Percentiles rank a stretch among this genome's conserved stretches.
phyloP scores from a whole-genome alignment of 129 eudicot genomes.

The Glebionis coronaria region DNA sequence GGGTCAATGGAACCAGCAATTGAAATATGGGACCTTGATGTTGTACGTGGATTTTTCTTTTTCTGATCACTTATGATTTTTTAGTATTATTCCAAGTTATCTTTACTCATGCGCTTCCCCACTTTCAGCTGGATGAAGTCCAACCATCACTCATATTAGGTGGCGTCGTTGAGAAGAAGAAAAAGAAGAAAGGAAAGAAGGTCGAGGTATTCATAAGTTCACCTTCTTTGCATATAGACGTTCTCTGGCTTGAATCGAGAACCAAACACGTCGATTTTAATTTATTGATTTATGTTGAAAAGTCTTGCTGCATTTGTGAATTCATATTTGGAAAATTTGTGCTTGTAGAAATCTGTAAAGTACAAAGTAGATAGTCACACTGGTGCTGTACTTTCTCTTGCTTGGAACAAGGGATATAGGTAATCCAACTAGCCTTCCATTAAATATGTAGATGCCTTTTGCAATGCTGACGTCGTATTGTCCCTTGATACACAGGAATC shows the following conservation, averaged over 20 bases:
- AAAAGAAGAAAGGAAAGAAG: constrained; percentile 60
- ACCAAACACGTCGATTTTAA: too few relatives aligned
- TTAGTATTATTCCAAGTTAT: background rate
- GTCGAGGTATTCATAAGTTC: constrained; percentile 22
- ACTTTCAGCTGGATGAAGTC: constrained; percentile 70
- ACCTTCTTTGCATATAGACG: background rate
- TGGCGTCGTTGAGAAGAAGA: constrained; percentile 69
- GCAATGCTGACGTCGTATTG: constrained; percentile 3
- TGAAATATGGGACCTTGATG: constrained; percentile 95
- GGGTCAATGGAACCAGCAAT: constrained; percentile 98
- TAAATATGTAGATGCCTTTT: background rate
- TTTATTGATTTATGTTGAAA: too few relatives aligned
- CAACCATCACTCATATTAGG: constrained; percentile 69
- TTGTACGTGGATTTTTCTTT: constrained; percentile 42
- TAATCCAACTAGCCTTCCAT: background rate
- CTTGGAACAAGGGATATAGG: constrained; percentile 95
- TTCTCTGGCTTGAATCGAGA: too few relatives aligned
- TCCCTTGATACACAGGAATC: constrained; percentile 47
- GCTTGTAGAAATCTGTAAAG: constrained; percentile 63
- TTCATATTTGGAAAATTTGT: background rate
- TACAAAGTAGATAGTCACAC: constrained; percentile 90
- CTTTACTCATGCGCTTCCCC: background rate
- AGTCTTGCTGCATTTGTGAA: too few relatives aligned
- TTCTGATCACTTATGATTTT: background rate
- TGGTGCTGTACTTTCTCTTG: constrained; percentile 85